Evolutionary conservation across 1,284 basidiomycete genomes (phyloP), one percentile per base, ranked within the genome.

Genomic region (Microbotryum silenes-acaulis): DNA sequence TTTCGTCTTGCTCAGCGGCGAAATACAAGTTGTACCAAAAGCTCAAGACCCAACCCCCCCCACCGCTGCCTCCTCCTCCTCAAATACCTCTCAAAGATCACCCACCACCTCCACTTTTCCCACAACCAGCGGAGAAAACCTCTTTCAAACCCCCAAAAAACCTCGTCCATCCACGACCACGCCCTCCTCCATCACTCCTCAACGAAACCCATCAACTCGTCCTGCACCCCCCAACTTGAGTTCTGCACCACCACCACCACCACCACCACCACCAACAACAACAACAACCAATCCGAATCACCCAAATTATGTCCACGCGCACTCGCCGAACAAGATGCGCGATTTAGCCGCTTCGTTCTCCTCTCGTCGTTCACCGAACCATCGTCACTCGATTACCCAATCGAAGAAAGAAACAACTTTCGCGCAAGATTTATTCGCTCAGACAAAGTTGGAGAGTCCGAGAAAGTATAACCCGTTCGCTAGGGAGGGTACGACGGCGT

Each of bases 11-110:
- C 6, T 4, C 53, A 69, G 65, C 67, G 1, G 44, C 16, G 14
- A 66, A 67, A 47, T 69, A 69, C 63, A 69, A 64, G 20, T 27
- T 54, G 25, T 69, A 69, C 59, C 50, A 55, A 52, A 56, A 60
- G 47, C 23, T 27, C 14, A 68, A 64, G 42, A 46, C 51, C 10
- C 18, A 21, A n/a, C 44, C 46, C 6, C 51, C 6, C 7, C 31
- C 9, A 16, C 53, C 33, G 20, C 42, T 29, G 5, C 27, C 27
- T 27, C 27, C 27, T 31, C 47, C 25, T 27, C 10, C 42, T 50
- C 37, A 47, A 46, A 54, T 37, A 27, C 50, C 21, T 37, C 50
- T 10, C 20, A 37, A 7, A 21, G 29, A 21, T 25, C 7, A 6
- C 27, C 51, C 6, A 14, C 31, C 9, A 16, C 53, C 33, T 29